Evolutionary conservation across 2,329 filamentous ascomycete genomes (phyloP).

Genomic region (Penicillium sp.): DNA sequence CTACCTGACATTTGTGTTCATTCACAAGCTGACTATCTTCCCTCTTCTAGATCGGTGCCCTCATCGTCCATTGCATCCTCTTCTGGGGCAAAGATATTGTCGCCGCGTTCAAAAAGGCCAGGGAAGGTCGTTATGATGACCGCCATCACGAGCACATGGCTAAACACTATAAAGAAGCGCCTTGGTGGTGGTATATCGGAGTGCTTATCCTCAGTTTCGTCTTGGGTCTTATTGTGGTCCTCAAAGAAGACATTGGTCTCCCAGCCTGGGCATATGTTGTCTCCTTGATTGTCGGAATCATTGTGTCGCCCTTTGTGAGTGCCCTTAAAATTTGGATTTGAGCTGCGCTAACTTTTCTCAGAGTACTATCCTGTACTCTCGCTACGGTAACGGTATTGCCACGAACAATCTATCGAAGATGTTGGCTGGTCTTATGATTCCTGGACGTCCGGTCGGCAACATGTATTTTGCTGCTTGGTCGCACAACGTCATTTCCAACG

Average conservation of each 20-base stretch:
- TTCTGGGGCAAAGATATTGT: constrained; percentile 59
- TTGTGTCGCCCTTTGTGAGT: constrained; percentile 26
- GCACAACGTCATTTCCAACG: constrained; percentile 55
- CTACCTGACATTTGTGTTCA: not conserved
- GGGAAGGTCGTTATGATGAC: constrained; percentile 47
- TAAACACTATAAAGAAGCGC: constrained; percentile 53
- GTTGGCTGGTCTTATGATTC: constrained; percentile 54
- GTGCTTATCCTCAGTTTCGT: constrained; percentile 32
- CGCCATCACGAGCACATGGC: constrained; percentile 55
- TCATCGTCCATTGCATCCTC: constrained; percentile 53
- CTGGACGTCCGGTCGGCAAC: constrained; percentile 54
- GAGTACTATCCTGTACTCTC: constrained; percentile 40
- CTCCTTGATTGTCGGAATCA: constrained; percentile 29
- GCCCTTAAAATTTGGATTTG: not conserved
- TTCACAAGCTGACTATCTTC: constrained; percentile 6
- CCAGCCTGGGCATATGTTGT: constrained; percentile 36
- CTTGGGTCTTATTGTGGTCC: constrained; percentile 27
- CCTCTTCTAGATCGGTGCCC: constrained; percentile 52
- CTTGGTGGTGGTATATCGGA: constrained; percentile 37
- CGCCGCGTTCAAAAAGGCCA: constrained; percentile 50
- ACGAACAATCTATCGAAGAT: constrained; percentile 57
- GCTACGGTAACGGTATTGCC: constrained; percentile 16
- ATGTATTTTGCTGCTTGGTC: constrained; percentile 62
- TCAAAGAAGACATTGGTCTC: constrained; percentile 33
- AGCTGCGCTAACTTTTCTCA: constrained; percentile 20